Evolutionary conservation across 1,284 basidiomycete species (phyloP), one percentile per base, ranked within the genome.

Genomic region (Ceraceosorus guamensis): DNA sequence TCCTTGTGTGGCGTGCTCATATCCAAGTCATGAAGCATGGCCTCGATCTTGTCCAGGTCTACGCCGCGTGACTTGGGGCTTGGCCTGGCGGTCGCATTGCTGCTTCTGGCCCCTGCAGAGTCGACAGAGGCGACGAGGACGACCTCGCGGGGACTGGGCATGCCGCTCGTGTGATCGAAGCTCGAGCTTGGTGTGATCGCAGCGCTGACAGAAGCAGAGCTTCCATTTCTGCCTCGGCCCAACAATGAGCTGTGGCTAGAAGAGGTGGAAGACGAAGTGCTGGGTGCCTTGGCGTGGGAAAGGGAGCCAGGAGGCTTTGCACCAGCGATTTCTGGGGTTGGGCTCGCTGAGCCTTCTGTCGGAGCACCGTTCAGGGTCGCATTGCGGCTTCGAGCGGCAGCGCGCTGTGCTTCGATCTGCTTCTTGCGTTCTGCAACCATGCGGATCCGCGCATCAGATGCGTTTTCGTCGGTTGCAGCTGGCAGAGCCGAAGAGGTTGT

Each of bases 141-240:
- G 33, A 33, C 43, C 24, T 48, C 24, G 24, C 24, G 24, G 24
- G 24, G 24, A 24, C 24, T 24, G 24, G 24, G 24, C 24, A 24
- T 24, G 24, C 49, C 46, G 53, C 33, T 49, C 37, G 62, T 56
- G 2, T 47, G 55, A 34, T 62, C 64, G 41, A 57, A 68, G 55
- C 66, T 68, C 46, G 66, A 59, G 56, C 66, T 68, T 11, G 66
- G 66, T 48, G 66, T 68, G 8, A 68, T n/a, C 7, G 48, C 47
- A 2, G 37, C 46, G 31, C 41, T 52, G 30, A 13, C 24, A 10
- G 24, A 24, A 3, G 24, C 24, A 24, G 24, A 24, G 24, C 24
- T 24, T 1, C n/a, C 33, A 6, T 18, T 34, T 8, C n/a, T 11
- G 47, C 33, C 55, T 13, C 18, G 31, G 13, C 31, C 37, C 6